Conservation (phyloP, 148 eudicot species). For the Fagopyrum homotropicum region DNA sequence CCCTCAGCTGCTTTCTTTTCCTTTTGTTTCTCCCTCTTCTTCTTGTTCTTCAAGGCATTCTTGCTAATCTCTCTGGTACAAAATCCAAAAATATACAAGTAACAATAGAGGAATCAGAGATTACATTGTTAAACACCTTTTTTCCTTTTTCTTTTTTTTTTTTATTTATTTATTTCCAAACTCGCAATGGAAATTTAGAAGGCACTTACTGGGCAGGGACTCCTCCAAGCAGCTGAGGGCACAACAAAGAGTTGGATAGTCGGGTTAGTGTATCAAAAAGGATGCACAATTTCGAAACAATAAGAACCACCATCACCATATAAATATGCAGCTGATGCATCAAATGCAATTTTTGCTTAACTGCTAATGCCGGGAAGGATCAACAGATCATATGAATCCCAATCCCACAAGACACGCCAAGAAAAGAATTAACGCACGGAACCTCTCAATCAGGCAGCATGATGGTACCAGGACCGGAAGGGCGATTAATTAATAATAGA, state of each 20-base stretch:
- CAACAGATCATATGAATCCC: too few relatives aligned
- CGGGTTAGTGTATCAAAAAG: neutral
- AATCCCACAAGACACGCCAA: neutral
- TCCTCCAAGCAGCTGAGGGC: constrained; percentile 9
- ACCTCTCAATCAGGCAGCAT: too few relatives aligned
- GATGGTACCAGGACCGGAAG: neutral
- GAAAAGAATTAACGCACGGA: too few relatives aligned
- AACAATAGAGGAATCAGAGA: neutral
- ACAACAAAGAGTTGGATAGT: constrained; percentile 7
- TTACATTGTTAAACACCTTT: neutral
- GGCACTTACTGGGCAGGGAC: constrained; percentile 18
- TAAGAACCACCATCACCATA: neutral
- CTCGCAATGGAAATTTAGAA: neutral
- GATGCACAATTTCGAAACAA: neutral
- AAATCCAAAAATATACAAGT: neutral
- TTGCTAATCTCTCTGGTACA: constrained; percentile 75
- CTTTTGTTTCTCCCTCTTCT: constrained; percentile 77
- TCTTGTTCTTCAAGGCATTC: constrained; percentile 86
- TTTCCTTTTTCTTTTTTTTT: neutral
- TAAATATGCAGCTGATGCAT: neutral
- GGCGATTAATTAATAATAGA: neutral
- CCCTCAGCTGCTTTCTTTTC: constrained; percentile 90
- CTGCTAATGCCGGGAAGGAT: neutral
- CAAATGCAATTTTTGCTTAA: neutral
- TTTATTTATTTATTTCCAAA: neutral